These are phyloP conservation scores for Thalassiosira mediterranea DNA, from an alignment of 352 stramenopile genomes.

Conservation along the genomic window DNA sequence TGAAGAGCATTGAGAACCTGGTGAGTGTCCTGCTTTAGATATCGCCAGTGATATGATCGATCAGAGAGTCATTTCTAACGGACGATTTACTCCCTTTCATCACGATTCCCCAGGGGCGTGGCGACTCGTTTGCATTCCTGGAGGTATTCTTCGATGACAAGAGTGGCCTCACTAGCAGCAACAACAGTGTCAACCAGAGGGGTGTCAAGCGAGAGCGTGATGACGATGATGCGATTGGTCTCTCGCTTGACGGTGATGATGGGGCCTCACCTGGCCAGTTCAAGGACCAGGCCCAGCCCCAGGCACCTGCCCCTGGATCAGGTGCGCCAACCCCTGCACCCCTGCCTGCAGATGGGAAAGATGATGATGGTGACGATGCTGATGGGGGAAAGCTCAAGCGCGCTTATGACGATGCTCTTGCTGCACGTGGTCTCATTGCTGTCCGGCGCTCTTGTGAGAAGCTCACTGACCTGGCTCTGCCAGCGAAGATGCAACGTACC, in stretches of 20 bases:
- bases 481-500: constrained; percentile 79
- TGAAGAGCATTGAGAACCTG: constrained; percentile 84
- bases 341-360: constrained; percentile 34
- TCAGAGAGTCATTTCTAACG: constrained; percentile 5
- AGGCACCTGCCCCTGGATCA: neutral
- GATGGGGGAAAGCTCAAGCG: constrained; percentile 68
- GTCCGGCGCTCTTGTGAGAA: constrained; percentile 80
- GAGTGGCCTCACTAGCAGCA: constrained; percentile 47
- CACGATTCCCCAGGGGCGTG: constrained; percentile 52
- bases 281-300: neutral
- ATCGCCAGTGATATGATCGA: neutral
- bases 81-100: neutral
- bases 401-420: constrained; percentile 82
- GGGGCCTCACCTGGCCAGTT: constrained; percentile 21
- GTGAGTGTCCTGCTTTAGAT: constrained; percentile 36
- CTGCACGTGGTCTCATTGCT: constrained; percentile 79
- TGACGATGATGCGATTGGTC: constrained; percentile 82
- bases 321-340: constrained; percentile 39
- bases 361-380: constrained; percentile 25
- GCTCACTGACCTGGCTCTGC: constrained; percentile 77
- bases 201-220: constrained; percentile 75
- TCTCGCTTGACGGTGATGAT: constrained; percentile 82
- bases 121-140: constrained; percentile 84
- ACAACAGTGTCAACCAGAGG: constrained; percentile 43
- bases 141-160: constrained; percentile 85